A percentile compares a stretch with the other conserved stretches of the same genome.
phyloP scores from a whole-genome alignment of 1,284 basidiomycete genomes.

The Pseudozyma sp. region DNA sequence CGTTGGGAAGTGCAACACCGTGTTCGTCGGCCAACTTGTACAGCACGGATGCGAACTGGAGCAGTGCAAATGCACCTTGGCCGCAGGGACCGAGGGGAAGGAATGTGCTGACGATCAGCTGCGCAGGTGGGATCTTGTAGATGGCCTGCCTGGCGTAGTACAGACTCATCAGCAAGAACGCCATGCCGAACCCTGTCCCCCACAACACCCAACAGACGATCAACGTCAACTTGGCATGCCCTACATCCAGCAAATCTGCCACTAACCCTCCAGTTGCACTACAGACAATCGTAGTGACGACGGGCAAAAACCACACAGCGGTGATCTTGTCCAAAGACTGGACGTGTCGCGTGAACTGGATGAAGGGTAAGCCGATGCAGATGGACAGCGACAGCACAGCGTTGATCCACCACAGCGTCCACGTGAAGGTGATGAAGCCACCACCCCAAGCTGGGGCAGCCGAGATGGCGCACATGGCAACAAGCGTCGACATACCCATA shows the following conservation, averaged over 20 bases:
- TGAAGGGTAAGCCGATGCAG: slow-evolving; percentile 76
- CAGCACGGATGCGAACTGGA: slow-evolving; percentile 70
- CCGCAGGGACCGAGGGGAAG: slow-evolving; percentile 74
- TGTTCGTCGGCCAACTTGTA: slow-evolving; percentile 25
- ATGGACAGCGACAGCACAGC: slow-evolving; percentile 74
- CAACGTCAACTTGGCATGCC: slow-evolving; percentile 73
- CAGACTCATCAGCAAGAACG: slow-evolving; percentile 75
- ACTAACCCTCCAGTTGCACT: slow-evolving; percentile 77
- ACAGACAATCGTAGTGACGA: slow-evolving; percentile 78
- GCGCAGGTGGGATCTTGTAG: slow-evolving; percentile 70
- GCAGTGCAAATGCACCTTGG: slow-evolving; percentile 75
- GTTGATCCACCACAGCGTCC: slow-evolving; percentile 81
- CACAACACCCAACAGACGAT: slow-evolving; percentile 71
- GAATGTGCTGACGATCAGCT: slow-evolving; percentile 75
- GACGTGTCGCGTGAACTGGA: slow-evolving; percentile 77
- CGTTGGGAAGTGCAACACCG: slow-evolving; percentile 20
- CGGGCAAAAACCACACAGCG: slow-evolving; percentile 73
- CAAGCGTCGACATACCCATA: slow-evolving; percentile 78
- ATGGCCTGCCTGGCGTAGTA: slow-evolving; percentile 73
- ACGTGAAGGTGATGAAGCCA: slow-evolving; percentile 75
- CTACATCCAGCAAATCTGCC: slow-evolving; percentile 72
- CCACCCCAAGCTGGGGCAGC: slow-evolving; percentile 71
- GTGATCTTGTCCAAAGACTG: slow-evolving; percentile 72
- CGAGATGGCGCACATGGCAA: slow-evolving; percentile 73
- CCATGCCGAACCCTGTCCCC: slow-evolving; percentile 71